Percentiles rank a stretch among this genome's conserved stretches.
phyloP scores from a whole-genome alignment of 176 grass and related monocot species.

The Saccharum officinarum region DNA sequence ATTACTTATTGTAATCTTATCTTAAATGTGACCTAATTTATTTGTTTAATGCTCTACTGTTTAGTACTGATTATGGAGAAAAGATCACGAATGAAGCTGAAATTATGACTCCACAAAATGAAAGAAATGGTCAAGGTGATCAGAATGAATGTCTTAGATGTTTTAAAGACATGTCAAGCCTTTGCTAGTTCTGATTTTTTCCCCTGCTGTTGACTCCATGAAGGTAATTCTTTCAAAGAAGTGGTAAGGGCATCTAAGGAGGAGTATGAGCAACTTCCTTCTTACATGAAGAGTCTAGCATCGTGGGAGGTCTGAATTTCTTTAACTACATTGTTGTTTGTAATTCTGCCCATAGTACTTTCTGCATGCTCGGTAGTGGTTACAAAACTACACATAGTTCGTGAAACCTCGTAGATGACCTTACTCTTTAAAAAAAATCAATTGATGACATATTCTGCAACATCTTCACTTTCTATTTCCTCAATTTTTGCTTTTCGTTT shows the following conservation, averaged over 20 bases:
- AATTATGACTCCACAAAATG: background rate
- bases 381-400: background rate
- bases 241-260: constrained; percentile 51
- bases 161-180: background rate
- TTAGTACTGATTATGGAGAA: constrained; percentile 43
- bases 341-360: background rate
- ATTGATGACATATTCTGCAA: background rate
- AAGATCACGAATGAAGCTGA: constrained; percentile 4
- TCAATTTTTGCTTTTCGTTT: background rate
- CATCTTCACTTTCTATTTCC: background rate
- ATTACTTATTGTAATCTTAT: background rate
- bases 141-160: background rate
- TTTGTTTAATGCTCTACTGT: constrained; percentile 6
- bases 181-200: constrained; percentile 25
- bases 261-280: constrained; percentile 70
- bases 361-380: background rate
- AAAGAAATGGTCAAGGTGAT: constrained; percentile 42
- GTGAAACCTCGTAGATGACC: background rate
- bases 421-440: background rate
- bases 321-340: background rate
- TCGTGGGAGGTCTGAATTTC: constrained; percentile 72
- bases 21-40: background rate
- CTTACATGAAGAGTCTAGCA: constrained; percentile 77
- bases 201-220: background rate
- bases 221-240: constrained; percentile 33